phyloP scores from a whole-genome alignment of 1,284 basidiomycete genomes.

The Irpex sp. region DNA sequence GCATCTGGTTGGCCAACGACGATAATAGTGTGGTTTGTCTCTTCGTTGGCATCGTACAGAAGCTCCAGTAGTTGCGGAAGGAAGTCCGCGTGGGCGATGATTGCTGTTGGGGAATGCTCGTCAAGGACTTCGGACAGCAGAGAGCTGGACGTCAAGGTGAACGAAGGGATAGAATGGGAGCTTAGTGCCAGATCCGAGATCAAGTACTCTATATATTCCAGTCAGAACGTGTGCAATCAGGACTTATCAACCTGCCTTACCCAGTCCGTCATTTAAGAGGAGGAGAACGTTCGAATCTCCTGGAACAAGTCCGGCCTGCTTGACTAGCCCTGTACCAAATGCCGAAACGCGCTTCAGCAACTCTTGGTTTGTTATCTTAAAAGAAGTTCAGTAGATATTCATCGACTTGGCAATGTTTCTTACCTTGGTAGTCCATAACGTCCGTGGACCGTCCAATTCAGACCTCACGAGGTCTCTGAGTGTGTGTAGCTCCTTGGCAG shows the following conservation, averaged over 20 bases:
- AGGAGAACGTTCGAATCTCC: conserved; percentile 67
- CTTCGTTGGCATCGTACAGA: conserved; percentile 55
- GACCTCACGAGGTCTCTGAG: conserved; percentile 62
- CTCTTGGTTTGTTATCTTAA: conserved; percentile 64
- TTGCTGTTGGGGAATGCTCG: conserved; percentile 59
- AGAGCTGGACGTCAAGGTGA: conserved; percentile 58
- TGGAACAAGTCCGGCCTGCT: conserved; percentile 52
- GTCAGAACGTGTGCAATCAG: conserved; percentile 3
- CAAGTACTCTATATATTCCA: conserved; percentile 56
- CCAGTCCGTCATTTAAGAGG: conserved; percentile 71
- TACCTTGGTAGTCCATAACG: conserved; percentile 76
- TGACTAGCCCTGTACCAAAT: conserved; percentile 65
- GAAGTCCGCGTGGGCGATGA: conserved; percentile 62
- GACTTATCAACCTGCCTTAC: conserved; percentile 34
- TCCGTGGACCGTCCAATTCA: conserved; percentile 63
- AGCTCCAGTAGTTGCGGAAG: conserved; percentile 63
- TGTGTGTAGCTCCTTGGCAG: conserved; percentile 66
- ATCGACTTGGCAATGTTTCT: not conserved
- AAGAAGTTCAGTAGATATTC: not conserved
- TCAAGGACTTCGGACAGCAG: conserved; percentile 62
- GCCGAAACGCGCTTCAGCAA: conserved; percentile 64
- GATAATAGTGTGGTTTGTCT: conserved; percentile 53
- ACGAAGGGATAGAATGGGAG: conserved; percentile 64
- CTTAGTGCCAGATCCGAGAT: conserved; percentile 74
- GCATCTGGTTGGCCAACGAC: conserved; percentile 58